Conservation (phyloP, 768 basidiomycete species). For the Fomitopsis serialis region DNA sequence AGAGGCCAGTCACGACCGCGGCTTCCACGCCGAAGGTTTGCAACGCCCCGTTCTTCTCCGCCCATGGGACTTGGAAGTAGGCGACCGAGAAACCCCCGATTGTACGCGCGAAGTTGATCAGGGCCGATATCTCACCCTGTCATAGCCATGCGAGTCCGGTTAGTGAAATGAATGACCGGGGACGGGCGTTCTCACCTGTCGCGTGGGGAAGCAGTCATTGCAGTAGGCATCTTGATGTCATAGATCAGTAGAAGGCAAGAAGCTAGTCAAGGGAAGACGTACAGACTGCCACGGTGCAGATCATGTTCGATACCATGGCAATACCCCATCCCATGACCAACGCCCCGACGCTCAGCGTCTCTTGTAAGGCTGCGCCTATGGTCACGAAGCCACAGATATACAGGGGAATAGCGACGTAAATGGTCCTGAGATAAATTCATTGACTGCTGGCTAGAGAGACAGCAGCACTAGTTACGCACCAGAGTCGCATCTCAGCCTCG, state of each 20-base stretch:
- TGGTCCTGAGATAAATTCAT: too few species aligned
- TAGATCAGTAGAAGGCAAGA: background rate
- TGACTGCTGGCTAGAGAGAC: background rate
- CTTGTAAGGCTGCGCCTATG: conserved; percentile 50
- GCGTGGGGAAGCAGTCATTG: conserved; percentile 44
- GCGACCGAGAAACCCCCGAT: conserved; percentile 62
- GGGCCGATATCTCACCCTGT: conserved; percentile 58
- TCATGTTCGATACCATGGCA: conserved; percentile 48
- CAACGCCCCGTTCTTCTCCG: conserved; percentile 49
- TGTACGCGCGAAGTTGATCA: conserved; percentile 51
- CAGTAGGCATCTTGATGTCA: conserved; percentile 32
- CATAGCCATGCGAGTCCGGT: background rate
- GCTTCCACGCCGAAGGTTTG: conserved; percentile 61
- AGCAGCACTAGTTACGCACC: conserved; percentile 29
- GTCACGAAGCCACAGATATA: conserved; percentile 58
- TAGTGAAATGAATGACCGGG: background rate
- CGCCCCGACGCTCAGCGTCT: conserved; percentile 43
- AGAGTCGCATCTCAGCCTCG: conserved; percentile 52
- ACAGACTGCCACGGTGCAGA: conserved; percentile 57
- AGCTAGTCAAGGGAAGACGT: background rate
- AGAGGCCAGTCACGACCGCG: conserved; percentile 49
- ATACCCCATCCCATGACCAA: conserved; percentile 68
- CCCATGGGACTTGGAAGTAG: conserved; percentile 66
- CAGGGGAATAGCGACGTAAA: conserved; percentile 52
- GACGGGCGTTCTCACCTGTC: conserved; percentile 23